A percentile compares a stretch with the other conserved stretches of the same genome.
phyloP scores from a whole-genome alignment of 1,284 basidiomycete species.

The Heterobasidion annosum region DNA sequence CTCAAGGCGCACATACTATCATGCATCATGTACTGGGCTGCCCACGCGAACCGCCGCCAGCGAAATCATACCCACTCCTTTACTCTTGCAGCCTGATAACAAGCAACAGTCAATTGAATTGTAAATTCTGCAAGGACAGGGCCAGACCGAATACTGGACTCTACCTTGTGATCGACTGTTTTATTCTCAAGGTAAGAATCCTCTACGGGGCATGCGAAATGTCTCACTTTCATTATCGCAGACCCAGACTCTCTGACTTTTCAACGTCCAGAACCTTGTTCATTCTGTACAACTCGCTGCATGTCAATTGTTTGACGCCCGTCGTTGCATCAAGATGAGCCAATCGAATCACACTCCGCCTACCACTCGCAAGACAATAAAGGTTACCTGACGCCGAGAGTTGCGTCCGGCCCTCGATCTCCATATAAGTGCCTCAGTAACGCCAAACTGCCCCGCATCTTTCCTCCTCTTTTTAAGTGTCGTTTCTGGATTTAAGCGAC shows the following conservation, averaged over 20 bases:
- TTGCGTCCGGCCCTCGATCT: no score
- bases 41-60: no score
- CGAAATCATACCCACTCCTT: no score
- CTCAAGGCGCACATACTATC: no score
- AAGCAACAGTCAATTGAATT: no score
- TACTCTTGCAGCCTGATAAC: no score
- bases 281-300: not conserved
- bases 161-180: not conserved
- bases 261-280: not conserved
- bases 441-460: no score
- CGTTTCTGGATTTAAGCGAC: slow-evolving; percentile 9
- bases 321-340: not conserved
- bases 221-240: not conserved
- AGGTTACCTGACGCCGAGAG: not conserved
- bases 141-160: slow-evolving; percentile 3
- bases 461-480: slow-evolving; percentile 1
- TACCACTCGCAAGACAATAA: slow-evolving; percentile 1
- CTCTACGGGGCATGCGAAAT: not conserved
- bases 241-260: not conserved
- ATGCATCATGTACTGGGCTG: no score
- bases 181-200: not conserved
- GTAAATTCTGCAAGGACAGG: no score
- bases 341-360: not conserved
- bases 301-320: not conserved
- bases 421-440: no score